These are phyloP conservation scores for Fusarium albidum DNA, from an alignment of 2,329 filamentous ascomycete species.

Conservation along the genomic window DNA sequence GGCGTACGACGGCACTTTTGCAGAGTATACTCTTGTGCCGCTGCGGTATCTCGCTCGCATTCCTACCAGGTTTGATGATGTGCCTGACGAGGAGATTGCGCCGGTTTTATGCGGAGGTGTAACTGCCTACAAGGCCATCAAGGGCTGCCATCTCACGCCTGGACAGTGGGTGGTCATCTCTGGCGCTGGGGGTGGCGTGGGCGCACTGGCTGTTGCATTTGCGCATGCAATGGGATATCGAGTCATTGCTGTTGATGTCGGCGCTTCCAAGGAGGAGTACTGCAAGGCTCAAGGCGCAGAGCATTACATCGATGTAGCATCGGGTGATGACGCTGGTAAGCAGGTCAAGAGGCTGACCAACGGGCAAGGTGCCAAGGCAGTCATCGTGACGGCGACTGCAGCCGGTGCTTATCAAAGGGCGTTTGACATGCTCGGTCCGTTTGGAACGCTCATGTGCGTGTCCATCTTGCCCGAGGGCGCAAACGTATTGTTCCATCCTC, in stretches of 20 bases:
- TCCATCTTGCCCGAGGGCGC: slow-evolving; percentile 43
- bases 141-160: slow-evolving; percentile 41
- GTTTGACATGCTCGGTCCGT: slow-evolving; percentile 39
- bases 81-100: slow-evolving; percentile 48
- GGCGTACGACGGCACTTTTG: slow-evolving; percentile 49
- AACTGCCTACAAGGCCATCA: slow-evolving; percentile 53
- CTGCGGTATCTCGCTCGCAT: slow-evolving; percentile 44
- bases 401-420: slow-evolving; percentile 46
- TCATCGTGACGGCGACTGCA: slow-evolving; percentile 44
- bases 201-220: slow-evolving; percentile 49
- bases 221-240: slow-evolving; percentile 52
- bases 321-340: slow-evolving; percentile 11
- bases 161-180: slow-evolving; percentile 49
- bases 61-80: slow-evolving; percentile 30
- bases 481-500: slow-evolving; percentile 43
- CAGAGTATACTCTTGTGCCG: slow-evolving; percentile 48
- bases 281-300: slow-evolving; percentile 47
- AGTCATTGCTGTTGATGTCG: slow-evolving; percentile 49
- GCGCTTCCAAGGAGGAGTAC: slow-evolving; percentile 42
- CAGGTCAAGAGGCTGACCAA: slow-evolving; percentile 23
- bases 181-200: slow-evolving; percentile 51
- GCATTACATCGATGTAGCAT: slow-evolving; percentile 47
- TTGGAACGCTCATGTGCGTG: slow-evolving; percentile 51
- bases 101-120: slow-evolving; percentile 54
- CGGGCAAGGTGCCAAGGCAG: slow-evolving; percentile 33